Base-by-base conservation (phyloP, 2,329 filamentous ascomycete species). In the Diaporthe velutina region DNA sequence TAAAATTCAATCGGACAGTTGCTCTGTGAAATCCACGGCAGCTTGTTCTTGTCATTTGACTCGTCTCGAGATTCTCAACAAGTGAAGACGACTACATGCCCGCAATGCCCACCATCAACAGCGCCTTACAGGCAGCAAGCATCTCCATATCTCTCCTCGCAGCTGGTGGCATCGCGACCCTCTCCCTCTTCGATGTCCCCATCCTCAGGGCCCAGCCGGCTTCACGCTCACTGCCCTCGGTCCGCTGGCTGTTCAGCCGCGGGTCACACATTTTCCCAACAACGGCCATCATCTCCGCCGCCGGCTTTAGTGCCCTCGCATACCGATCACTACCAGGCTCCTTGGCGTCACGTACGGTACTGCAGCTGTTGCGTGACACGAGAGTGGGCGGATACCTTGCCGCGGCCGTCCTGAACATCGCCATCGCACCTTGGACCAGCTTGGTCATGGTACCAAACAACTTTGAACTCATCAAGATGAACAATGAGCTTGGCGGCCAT, bases 211-310 rank as follows among this genome's bases (percentile, higher is more conserved):
- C 82, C 1, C 82, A 83, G 64, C 82, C 81, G 25, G 81, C 81
- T n/a, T 83, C 82, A 1, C 82, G 81, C 68, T 82, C 83, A 2
- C 80, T 83, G 1, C 82, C 83, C n/a, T 76, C 78, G 54, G 80
- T 76, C 3, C 80, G 81, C 55, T 84, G 82, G 82, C 80, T 83
- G 42, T 84, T 83, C 77, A 82, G 79, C 48, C 80, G 82, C 0
- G 83, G 82, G 68, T 83, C 81, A 9, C 83, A 83, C 76, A 76
- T 81, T 42, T 83, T 83, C 74, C 82, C 82, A 10, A 73, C 67
- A 25, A 75, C 78, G 71, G 80, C 80, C 7, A 38, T 81, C n/a
- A 15, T 80, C 67, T 80, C 82, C 0, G 77, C 77, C 9, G 68
- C 78, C 0, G 79, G 80, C 35, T 84, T 84, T 73, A 70, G 76